These are phyloP conservation scores for Schizosaccharomyces cryophilus DNA, from an alignment of 805 yeast species.

Conservation along the genomic window DNA sequence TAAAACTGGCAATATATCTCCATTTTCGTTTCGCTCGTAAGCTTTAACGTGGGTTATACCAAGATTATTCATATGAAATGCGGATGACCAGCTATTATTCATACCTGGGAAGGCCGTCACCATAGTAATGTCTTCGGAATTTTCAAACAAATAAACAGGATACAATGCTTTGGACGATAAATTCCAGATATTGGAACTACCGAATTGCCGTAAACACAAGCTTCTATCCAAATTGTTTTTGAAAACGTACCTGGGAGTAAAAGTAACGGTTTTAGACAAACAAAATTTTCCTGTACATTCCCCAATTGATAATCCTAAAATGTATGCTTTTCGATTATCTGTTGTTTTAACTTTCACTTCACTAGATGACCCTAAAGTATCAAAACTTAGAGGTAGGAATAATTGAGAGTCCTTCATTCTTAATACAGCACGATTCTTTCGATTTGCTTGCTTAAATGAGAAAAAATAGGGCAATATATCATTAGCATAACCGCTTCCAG, in stretches of 20 bases:
- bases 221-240: constrained; percentile 34
- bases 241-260: constrained; percentile 63
- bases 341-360: constrained; percentile 23
- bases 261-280: constrained; percentile 47
- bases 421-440: constrained; percentile 40
- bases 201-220: constrained; percentile 24
- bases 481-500: background rate
- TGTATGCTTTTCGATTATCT: constrained; percentile 25
- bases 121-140: background rate
- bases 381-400: constrained; percentile 58
- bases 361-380: constrained; percentile 63
- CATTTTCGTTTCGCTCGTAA: constrained; percentile 21
- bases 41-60: constrained; percentile 63
- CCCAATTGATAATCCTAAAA: constrained; percentile 45
- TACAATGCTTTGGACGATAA: background rate
- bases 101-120: background rate
- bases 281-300: constrained; percentile 75
- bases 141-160: background rate
- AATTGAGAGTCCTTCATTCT: constrained; percentile 43
- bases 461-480: constrained; percentile 41
- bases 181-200: background rate
- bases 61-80: constrained; percentile 59
- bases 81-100: constrained; percentile 46
- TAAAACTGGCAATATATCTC: constrained; percentile 25
- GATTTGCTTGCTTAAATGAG: constrained; percentile 45